A percentile compares a stretch with the other conserved stretches of the same genome.
These are phyloP conservation scores for Pistacia integerrima DNA, from an alignment of 345 rosid genomes.

Conservation along the genomic window DNA sequence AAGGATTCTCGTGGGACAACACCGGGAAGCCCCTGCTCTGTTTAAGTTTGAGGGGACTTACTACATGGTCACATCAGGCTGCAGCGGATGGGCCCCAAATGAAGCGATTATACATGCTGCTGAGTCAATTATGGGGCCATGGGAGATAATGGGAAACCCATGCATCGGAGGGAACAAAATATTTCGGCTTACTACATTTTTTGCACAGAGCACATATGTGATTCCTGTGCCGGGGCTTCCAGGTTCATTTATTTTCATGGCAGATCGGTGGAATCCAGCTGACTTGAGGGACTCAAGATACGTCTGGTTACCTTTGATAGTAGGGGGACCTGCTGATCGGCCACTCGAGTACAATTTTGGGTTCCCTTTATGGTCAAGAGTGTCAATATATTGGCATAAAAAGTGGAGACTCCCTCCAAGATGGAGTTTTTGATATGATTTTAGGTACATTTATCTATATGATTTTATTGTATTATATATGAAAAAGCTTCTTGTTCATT, in stretches of 20 bases:
- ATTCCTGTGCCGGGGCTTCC: conserved; percentile 75
- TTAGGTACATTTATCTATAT: conserved; percentile 3
- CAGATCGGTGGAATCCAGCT: conserved; percentile 95
- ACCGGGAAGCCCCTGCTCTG: conserved; percentile 89
- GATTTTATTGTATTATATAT: conserved; percentile 27
- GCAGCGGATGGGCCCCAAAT: conserved; percentile 98
- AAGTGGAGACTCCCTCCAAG: conserved; percentile 79
- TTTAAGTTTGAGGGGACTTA: conserved; percentile 77
- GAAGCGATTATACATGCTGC: conserved; percentile 88
- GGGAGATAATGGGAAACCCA: conserved; percentile 95
- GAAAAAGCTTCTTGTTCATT: conserved; percentile 22
- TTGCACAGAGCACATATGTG: conserved; percentile 85
- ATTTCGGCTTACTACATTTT: conserved; percentile 68
- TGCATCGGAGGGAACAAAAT: conserved; percentile 83
- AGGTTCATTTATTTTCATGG: conserved; percentile 78
- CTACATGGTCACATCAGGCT: conserved; percentile 92
- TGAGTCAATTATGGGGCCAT: conserved; percentile 85
- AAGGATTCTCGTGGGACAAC: conserved; percentile 68
- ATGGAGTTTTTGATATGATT: conserved; percentile 32
- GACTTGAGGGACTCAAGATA: conserved; percentile 87
- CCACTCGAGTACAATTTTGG: conserved; percentile 74
- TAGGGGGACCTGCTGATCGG: conserved; percentile 77
- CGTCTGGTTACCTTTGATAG: conserved; percentile 81
- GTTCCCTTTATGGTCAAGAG: conserved; percentile 83
- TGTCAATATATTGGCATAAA: conserved; percentile 89